A percentile compares a stretch with the other conserved stretches of the same genome.
phyloP scores from a whole-genome alignment of 1,139 yeast genomes.

The Groenewaldozyma sp. region DNA sequence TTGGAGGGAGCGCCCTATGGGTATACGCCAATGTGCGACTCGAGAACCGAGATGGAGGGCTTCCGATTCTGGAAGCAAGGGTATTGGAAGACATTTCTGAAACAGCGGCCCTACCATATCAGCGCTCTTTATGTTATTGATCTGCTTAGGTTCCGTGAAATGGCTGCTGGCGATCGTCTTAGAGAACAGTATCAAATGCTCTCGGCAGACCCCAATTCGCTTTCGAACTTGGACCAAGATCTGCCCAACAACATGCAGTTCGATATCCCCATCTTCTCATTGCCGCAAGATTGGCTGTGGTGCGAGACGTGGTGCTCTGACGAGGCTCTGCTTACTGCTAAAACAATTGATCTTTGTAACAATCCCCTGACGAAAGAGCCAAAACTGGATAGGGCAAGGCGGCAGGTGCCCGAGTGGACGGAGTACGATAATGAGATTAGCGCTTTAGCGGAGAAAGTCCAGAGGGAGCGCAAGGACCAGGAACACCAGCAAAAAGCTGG shows the following conservation, averaged over 20 bases:
- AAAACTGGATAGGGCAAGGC: slow-evolving; percentile 60
- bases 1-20: slow-evolving; percentile 76
- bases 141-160: slow-evolving; percentile 50
- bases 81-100: slow-evolving; percentile 67
- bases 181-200: slow-evolving; percentile 82
- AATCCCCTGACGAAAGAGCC: slow-evolving; percentile 75
- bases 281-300: slow-evolving; percentile 85
- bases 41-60: slow-evolving; percentile 73
- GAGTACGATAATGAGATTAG: slow-evolving; percentile 49
- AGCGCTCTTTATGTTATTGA: slow-evolving; percentile 82
- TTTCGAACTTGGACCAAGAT: slow-evolving; percentile 84
- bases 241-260: slow-evolving; percentile 78
- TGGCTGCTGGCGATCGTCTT: slow-evolving; percentile 67
- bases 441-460: slow-evolving; percentile 21
- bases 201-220: slow-evolving; percentile 68
- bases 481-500: slow-evolving; percentile 7
- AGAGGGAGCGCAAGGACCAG: slow-evolving; percentile 3
- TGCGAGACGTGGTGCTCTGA: slow-evolving; percentile 92
- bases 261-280: slow-evolving; percentile 54
- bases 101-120: slow-evolving; percentile 58
- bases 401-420: slow-evolving; percentile 74
- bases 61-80: slow-evolving; percentile 90
- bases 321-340: slow-evolving; percentile 49
- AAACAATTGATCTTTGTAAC: slow-evolving; percentile 74
- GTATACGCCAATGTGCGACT: slow-evolving; percentile 81